phyloP scores from a whole-genome alignment of 2,329 filamentous ascomycete genomes.

The Curvularia verruculosa region DNA sequence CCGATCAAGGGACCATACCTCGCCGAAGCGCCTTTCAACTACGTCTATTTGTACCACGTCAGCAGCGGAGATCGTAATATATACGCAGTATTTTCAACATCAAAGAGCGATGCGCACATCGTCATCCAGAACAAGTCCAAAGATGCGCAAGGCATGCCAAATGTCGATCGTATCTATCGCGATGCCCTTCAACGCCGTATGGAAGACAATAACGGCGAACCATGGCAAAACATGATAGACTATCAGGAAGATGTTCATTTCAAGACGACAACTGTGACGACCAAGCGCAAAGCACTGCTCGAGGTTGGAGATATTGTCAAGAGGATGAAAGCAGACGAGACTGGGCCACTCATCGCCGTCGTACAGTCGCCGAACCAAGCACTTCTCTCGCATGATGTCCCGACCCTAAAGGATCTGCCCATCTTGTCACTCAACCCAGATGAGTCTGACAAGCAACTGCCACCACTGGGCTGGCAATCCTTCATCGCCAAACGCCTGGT shows the following conservation, averaged over 20 bases:
- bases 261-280: slow-evolving; percentile 85
- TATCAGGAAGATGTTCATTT: slow-evolving; percentile 89
- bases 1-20: slow-evolving; percentile 77
- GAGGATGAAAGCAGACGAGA: slow-evolving; percentile 86
- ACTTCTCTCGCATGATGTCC: slow-evolving; percentile 82
- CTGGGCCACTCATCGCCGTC: slow-evolving; percentile 79
- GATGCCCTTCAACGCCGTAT: slow-evolving; percentile 73
- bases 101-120: slow-evolving; percentile 78
- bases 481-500: slow-evolving; percentile 87
- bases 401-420: slow-evolving; percentile 82
- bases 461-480: slow-evolving; percentile 90
- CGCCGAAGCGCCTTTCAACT: slow-evolving; percentile 73
- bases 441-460: slow-evolving; percentile 81
- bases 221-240: slow-evolving; percentile 79
- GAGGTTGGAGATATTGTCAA: slow-evolving; percentile 88
- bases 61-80: slow-evolving; percentile 88
- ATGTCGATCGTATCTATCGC: slow-evolving; percentile 84
- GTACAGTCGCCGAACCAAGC: slow-evolving; percentile 88
- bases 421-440: slow-evolving; percentile 82
- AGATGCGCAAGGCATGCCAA: slow-evolving; percentile 85
- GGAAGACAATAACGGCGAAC: slow-evolving; percentile 69
- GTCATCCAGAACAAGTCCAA: slow-evolving; percentile 84
- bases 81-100: slow-evolving; percentile 90
- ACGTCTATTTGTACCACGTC: slow-evolving; percentile 92
- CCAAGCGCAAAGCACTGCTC: slow-evolving; percentile 83